Base-by-base conservation (phyloP, 805 yeast genomes). In the Hanseniaspora taiwanica region DNA sequence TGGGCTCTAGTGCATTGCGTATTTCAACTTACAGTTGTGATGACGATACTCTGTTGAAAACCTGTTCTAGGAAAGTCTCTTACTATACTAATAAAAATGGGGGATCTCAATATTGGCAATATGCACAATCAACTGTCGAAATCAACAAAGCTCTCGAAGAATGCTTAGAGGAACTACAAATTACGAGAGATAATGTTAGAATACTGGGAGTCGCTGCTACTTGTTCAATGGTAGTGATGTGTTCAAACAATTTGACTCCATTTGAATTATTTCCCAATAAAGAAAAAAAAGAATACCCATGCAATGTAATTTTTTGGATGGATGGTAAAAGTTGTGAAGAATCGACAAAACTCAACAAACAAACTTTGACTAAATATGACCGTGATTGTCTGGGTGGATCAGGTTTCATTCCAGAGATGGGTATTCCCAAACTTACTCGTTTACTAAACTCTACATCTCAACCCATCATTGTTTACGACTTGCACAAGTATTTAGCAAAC, bases 291-390 rank as follows among this genome's bases (percentile, higher is more conserved):
- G 9, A 48, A 25, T 43, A 35, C 4, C 48, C 48, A 5, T 62
- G 64, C 27, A 71, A 71, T 46, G 62, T 74, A 3, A 58, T 75
- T 4, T 61, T 75, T 37, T 75, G 81, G 81, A 75, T 75, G 80
- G 80, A 75, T 48, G 58, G 64, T 16, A 56, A 74, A 21, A 59
- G 75, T 2, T 47, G 42, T 2, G 32, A 49, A 2, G 66, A 71
- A 44, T 53, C 65, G 12, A 20, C 34, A 2, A 38, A 44, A 17
- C 43, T 70, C 5, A 63, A 68, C 31, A 32, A 40, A 20, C 40
- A 27, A 9, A 49, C 64, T 21, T 46, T 47, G 13, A 16, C 20
- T 1, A 25, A 37, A 7, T 53, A 50, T 5, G 37, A 42, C 6
- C 44, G 48, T 6, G 43, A 46, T 1, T 47, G 45, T 32, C 50